A percentile compares a stretch with the other conserved stretches of the same genome.
phyloP scores from a whole-genome alignment of 2,329 filamentous ascomycete genomes.

The Aspergillus costaricaensis region DNA sequence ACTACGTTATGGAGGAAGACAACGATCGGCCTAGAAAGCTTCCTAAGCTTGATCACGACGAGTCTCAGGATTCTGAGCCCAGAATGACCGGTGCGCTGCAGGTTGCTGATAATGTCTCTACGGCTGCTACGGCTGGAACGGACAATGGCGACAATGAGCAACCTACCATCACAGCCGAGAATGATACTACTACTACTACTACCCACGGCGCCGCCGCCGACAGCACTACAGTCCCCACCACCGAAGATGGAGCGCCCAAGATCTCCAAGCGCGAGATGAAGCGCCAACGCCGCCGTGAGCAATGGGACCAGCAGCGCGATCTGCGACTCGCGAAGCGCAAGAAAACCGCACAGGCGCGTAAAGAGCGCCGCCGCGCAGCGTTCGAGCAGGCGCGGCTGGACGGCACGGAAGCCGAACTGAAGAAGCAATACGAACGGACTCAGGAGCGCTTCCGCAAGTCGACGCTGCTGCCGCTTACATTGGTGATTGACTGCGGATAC shows the following conservation, averaged over 20 bases:
- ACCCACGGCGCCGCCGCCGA: slow-evolving; percentile 5
- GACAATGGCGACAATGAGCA: slow-evolving; percentile 13
- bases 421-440: slow-evolving; percentile 27
- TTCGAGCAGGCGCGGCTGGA: slow-evolving; percentile 38
- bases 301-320: slow-evolving; percentile 73
- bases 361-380: slow-evolving; percentile 50
- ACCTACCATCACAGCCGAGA: not conserved
- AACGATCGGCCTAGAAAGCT: slow-evolving; percentile 57
- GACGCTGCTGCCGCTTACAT: slow-evolving; percentile 69
- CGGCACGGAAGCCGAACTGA: slow-evolving; percentile 29
- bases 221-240: not conserved
- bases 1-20: slow-evolving; percentile 52
- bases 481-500: slow-evolving; percentile 90
- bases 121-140: not conserved
- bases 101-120: not conserved
- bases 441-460: slow-evolving; percentile 37
- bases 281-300: slow-evolving; percentile 69
- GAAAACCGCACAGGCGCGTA: slow-evolving; percentile 57
- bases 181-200: not conserved
- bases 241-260: slow-evolving; percentile 18
- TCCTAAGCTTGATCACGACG: slow-evolving; percentile 52
- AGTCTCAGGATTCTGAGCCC: slow-evolving; percentile 26
- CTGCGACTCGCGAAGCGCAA: slow-evolving; percentile 60
- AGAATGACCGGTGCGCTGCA: slow-evolving; percentile 34
- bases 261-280: slow-evolving; percentile 88